These are phyloP conservation scores for Daldinia loculata DNA, from an alignment of 495 filamentous ascomycete species.

Conservation along the genomic window DNA sequence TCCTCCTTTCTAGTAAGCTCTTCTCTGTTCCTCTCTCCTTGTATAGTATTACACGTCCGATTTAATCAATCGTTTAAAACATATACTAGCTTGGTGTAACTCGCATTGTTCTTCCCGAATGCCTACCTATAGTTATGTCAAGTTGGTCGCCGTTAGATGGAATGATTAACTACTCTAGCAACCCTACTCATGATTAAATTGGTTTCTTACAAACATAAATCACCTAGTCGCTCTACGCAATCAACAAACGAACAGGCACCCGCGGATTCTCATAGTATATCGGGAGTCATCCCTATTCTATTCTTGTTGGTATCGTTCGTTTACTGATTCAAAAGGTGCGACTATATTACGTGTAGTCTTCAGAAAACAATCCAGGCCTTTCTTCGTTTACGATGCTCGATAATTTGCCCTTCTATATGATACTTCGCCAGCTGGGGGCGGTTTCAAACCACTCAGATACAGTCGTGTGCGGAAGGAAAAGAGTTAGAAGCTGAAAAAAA, in stretches of 20 bases:
- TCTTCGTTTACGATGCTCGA: slow-evolving; percentile 37
- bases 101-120: too few relatives aligned
- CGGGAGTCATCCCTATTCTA: slow-evolving; percentile 23
- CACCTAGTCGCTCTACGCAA: background rate
- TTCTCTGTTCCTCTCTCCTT: too few relatives aligned
- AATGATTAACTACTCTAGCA: background rate
- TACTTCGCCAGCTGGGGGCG: slow-evolving; percentile 19
- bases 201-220: background rate
- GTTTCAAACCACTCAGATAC: slow-evolving; percentile 26
- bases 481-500: slow-evolving; percentile 9
- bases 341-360: slow-evolving; percentile 29
- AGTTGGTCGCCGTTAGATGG: background rate
- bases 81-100: too few relatives aligned
- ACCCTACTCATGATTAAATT: background rate
- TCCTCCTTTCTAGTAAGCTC: too few relatives aligned
- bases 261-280: slow-evolving; percentile 8
- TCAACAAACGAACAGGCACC: slow-evolving; percentile 4
- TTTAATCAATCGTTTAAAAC: too few relatives aligned
- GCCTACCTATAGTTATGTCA: background rate
- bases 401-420: slow-evolving; percentile 30
- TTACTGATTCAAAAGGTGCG: slow-evolving; percentile 32
- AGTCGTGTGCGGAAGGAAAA: slow-evolving; percentile 39
- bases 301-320: slow-evolving; percentile 38
- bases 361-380: slow-evolving; percentile 4
- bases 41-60: too few relatives aligned